phyloP scores from a whole-genome alignment of 495 filamentous ascomycete species.

The Sporormia fimetaria region DNA sequence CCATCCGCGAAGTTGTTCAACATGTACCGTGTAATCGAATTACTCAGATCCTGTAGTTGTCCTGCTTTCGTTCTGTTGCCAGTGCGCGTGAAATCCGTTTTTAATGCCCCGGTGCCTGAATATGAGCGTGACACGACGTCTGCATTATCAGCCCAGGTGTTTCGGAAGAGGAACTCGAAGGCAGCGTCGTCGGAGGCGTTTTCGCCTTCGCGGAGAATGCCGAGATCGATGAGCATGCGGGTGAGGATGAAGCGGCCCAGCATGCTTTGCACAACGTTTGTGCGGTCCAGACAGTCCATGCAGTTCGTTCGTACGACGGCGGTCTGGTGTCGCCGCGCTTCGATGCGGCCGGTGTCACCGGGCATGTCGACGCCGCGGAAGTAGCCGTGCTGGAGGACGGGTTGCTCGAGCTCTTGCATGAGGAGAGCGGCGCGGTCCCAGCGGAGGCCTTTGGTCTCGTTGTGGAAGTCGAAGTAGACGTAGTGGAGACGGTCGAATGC shows the following conservation, averaged over 20 bases:
- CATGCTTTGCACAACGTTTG: constrained; percentile 95
- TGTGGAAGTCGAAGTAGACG: constrained; percentile 96
- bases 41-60: constrained; percentile 66
- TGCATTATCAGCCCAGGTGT: constrained; percentile 96
- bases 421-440: constrained; percentile 88
- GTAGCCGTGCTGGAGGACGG: constrained; percentile 66
- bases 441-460: constrained; percentile 84
- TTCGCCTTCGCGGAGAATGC: constrained; percentile 59
- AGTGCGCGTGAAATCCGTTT: constrained; percentile 88
- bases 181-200: constrained; percentile 55
- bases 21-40: constrained; percentile 74
- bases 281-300: constrained; percentile 98
- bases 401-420: constrained; percentile 63
- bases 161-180: constrained; percentile 84
- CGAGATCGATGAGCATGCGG: constrained; percentile 72
- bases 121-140: constrained; percentile 88
- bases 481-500: constrained; percentile 80
- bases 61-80: constrained; percentile 77
- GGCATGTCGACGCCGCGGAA: constrained; percentile 86
- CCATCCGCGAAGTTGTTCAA: constrained; percentile 89
- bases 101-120: constrained; percentile 88
- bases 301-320: constrained; percentile 93
- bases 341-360: constrained; percentile 57
- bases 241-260: constrained; percentile 79
- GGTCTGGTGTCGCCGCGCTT: constrained; percentile 66